Evolutionary conservation across 768 basidiomycete genomes (phyloP).

Genomic region (Mycena kentingensis): DNA sequence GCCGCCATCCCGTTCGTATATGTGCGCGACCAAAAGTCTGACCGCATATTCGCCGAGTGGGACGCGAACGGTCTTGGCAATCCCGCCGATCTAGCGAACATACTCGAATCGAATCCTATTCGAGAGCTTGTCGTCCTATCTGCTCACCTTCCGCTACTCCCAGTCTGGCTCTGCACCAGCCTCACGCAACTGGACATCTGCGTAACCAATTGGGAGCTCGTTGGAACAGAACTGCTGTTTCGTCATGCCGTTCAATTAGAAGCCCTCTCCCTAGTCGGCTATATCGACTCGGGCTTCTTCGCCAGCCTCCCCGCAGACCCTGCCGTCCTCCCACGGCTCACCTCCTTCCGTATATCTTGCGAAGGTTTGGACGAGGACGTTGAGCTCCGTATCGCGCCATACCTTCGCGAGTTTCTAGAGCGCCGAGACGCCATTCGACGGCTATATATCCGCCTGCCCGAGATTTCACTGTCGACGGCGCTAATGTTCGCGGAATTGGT

Average conservation of each 20-base stretch:
- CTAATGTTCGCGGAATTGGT: slow-evolving; percentile 29
- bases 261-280: slow-evolving; percentile 41
- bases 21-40: slow-evolving; percentile 23
- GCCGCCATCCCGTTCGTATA: slow-evolving; percentile 38
- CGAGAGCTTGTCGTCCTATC: slow-evolving; percentile 32
- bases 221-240: slow-evolving; percentile 38
- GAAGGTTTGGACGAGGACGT: slow-evolving; percentile 22
- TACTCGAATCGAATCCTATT: slow-evolving; percentile 16
- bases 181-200: slow-evolving; percentile 38
- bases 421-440: slow-evolving; percentile 31
- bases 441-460: slow-evolving; percentile 38
- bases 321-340: slow-evolving; percentile 33
- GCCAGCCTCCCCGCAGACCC: slow-evolving; percentile 33
- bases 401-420: slow-evolving; percentile 35
- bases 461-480: slow-evolving; percentile 24
- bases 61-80: slow-evolving; percentile 10
- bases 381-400: slow-evolving; percentile 20
- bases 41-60: slow-evolving; percentile 19
- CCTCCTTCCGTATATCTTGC: slow-evolving; percentile 39
- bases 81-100: slow-evolving; percentile 9
- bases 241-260: slow-evolving; percentile 36
- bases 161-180: slow-evolving; percentile 34
- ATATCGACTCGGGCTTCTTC: slow-evolving; percentile 31
- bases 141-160: slow-evolving; percentile 30
- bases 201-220: slow-evolving; percentile 30